Evolutionary conservation across 306 rosid species (phyloP).

Genomic region (Morella rubra): DNA sequence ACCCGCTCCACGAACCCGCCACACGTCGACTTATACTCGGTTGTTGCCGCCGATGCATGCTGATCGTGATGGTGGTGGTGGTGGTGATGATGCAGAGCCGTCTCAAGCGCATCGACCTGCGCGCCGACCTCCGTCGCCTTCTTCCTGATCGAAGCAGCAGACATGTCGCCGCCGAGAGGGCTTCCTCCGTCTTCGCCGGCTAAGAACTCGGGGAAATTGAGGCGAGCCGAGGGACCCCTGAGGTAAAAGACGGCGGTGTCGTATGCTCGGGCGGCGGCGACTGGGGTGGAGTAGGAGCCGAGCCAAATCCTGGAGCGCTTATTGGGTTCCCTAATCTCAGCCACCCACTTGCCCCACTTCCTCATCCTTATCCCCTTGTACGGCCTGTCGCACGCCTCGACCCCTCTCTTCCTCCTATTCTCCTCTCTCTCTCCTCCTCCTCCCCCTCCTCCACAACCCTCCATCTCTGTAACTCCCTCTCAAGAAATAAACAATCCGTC

Average conservation of each 20-base stretch:
- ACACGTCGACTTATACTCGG: slow-evolving; percentile 28
- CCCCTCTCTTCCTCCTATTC: slow-evolving; percentile 33
- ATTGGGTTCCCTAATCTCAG: slow-evolving; percentile 95
- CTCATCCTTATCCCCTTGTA: slow-evolving; percentile 99
- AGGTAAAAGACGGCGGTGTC: slow-evolving; percentile 91
- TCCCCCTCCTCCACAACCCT: slow-evolving; percentile 15
- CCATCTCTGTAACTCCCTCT: slow-evolving; percentile 13
- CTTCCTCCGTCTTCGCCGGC: slow-evolving; percentile 13
- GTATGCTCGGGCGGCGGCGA: slow-evolving; percentile 96
- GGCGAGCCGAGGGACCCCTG: slow-evolving; percentile 87
- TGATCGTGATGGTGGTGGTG: slow-evolving; percentile 25
- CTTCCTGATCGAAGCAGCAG: slow-evolving; percentile 85
- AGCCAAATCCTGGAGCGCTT: slow-evolving; percentile 98
- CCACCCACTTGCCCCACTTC: slow-evolving; percentile 99
- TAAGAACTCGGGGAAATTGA: slow-evolving; percentile 76
- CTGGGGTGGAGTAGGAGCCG: slow-evolving; percentile 89
- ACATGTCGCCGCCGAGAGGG: slow-evolving; percentile 47
- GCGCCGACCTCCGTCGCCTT: slow-evolving; percentile 94
- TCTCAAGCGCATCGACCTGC: slow-evolving; percentile 78
- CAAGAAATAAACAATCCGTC: background rate
- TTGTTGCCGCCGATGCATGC: slow-evolving; percentile 16
- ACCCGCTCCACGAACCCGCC: slow-evolving; percentile 56
- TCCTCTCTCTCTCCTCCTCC: slow-evolving; percentile 20
- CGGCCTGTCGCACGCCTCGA: slow-evolving; percentile 52
- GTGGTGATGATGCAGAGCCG: slow-evolving; percentile 41